Evolutionary conservation across 352 stramenopile species (phyloP), one percentile per base, ranked within the genome.

Genomic region (Pythium periplocum): DNA sequence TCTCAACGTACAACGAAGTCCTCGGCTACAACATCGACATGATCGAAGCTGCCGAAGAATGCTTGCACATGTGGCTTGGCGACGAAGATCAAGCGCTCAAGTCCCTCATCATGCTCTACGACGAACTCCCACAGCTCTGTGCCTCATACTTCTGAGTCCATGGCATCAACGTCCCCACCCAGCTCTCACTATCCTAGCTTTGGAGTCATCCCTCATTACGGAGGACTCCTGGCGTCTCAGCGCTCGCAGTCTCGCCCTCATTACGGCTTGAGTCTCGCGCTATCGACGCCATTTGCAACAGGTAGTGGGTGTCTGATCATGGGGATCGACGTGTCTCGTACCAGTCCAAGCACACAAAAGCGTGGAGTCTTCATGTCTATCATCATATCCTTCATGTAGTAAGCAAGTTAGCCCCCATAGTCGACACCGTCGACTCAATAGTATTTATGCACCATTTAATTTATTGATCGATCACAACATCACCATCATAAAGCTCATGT

Each of bases 1-100:
- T 82, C 55, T 85, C 75, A 6, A 87, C 76, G 2, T 87, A 87
- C 64, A 88, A 86, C 50, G 78, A 89, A 66, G 64, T 73, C 36
- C 48, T 80, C 32, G 70, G 76, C 30, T 89, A 85, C 55, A 43
- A 59, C 26, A n/a, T 37, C 40, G 64, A 74, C 30, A 86, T 88
- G 77, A 71, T 90, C 45, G 53, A 66, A 6, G 51, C 64, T 5
- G 80, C 73, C 1, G 58, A 66, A 45, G 80, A 81, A 59, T 90
- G 77, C 31, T 57, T 87, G 2, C 63, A 66, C 2, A 49, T 78
- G n/a, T 87, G 78, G 70, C 47, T 40, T 35, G 80, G 80, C 52
- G 68, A 87, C 49, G 75, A 91, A 68, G 61, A 81, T 47, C 70
- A 69, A 9, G 80, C 80, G 12, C 85, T 89, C 55, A 66, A 66